These are phyloP conservation scores for Rheum nobile DNA, from an alignment of 148 eudicot species.

Conservation along the genomic window DNA sequence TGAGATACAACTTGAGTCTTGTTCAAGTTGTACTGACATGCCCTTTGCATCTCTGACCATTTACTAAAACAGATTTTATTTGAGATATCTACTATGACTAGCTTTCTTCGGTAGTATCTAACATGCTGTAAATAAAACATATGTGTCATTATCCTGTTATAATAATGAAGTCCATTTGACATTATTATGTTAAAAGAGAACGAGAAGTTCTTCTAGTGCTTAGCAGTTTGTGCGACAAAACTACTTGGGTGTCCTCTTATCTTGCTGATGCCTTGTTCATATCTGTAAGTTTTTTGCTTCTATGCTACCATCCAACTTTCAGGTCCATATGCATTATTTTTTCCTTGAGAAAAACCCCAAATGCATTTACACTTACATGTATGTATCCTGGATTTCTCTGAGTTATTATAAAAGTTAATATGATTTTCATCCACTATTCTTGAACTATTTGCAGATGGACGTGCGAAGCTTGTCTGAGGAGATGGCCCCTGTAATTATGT, in stretches of 20 bases:
- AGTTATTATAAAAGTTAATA: not conserved
- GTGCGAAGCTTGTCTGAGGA: conserved; percentile 79
- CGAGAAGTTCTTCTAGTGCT: not conserved
- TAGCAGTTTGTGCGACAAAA: not conserved
- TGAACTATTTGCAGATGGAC: conserved; percentile 55
- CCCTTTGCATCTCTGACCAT: not conserved
- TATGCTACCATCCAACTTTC: not conserved
- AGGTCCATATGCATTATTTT: not conserved
- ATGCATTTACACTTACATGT: not conserved
- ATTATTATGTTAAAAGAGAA: not conserved
- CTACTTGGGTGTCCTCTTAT: not conserved
- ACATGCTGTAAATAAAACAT: no score
- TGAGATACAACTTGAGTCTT: not conserved
- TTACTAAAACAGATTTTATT: not conserved
- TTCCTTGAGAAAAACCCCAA: not conserved
- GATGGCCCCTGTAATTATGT: conserved; percentile 78
- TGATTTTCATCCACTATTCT: not conserved
- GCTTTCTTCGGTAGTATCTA: no score
- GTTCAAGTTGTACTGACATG: not conserved
- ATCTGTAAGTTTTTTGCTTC: not conserved
- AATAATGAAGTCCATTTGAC: no score
- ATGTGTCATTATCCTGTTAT: no score
- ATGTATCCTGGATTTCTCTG: not conserved
- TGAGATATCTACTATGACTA: not conserved
- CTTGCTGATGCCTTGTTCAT: not conserved